These are phyloP conservation scores for Monilinia vaccinii-corymbosi DNA, from an alignment of 2,329 filamentous ascomycete species.

Conservation along the genomic window DNA sequence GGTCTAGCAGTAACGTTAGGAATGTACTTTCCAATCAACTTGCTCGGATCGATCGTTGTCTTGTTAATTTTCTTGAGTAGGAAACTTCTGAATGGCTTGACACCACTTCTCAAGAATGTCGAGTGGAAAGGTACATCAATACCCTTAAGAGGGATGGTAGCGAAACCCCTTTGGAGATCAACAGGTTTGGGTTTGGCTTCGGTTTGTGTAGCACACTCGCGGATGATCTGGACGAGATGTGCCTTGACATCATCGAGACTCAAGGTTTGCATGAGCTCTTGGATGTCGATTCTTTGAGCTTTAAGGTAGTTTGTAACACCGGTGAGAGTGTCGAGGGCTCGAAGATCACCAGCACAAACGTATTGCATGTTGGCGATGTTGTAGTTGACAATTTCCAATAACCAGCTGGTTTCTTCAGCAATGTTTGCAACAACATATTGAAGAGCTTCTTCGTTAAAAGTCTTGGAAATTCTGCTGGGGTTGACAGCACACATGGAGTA, in stretches of 20 bases:
- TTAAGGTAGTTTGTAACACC: conserved; percentile 86
- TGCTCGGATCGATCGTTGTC: conserved; percentile 94
- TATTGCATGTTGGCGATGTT: conserved; percentile 71
- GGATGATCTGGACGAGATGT: conserved; percentile 84
- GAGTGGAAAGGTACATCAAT: conserved; percentile 99
- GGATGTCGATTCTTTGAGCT: conserved; percentile 94
- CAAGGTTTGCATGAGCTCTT: conserved; percentile 77
- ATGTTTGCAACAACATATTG: conserved; percentile 97
- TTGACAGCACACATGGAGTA: conserved; percentile 99
- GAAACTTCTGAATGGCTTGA: conserved; percentile 98
- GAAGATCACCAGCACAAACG: conserved; percentile 61
- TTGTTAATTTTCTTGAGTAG: conserved; percentile 99
- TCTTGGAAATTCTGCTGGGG: conserved; percentile 95
- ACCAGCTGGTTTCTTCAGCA: conserved; percentile 85
- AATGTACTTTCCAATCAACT: conserved; percentile 97
- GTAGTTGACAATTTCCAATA: conserved; percentile 96
- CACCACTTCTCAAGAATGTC: conserved; percentile 92
- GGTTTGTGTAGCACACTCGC: conserved; percentile 77
- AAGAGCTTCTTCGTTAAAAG: conserved; percentile 94
- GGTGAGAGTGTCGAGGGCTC: conserved; percentile 59
- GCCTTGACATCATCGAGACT: conserved; percentile 85
- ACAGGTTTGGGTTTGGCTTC: conserved; percentile 81
- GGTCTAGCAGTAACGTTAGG: conserved; percentile 96
- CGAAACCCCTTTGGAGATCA: conserved; percentile 87
- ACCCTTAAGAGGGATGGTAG: conserved; percentile 90